Percentiles rank a stretch among this genome's conserved stretches.
These are phyloP conservation scores for Triticum timopheevii DNA, from an alignment of 176 grass and related monocot genomes.

Conservation along the genomic window DNA sequence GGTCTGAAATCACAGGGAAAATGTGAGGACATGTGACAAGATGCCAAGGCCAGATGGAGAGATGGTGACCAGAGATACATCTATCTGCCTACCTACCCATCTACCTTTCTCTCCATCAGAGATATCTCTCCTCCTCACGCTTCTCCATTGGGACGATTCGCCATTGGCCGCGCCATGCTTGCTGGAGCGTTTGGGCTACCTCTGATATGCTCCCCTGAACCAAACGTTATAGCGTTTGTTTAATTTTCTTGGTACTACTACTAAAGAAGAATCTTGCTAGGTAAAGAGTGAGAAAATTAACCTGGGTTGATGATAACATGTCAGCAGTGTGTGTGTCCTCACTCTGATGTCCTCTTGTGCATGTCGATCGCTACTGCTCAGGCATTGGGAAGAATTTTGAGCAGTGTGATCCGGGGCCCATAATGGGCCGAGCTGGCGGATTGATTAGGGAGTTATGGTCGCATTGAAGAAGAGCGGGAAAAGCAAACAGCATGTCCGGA, in stretches of 20 bases:
- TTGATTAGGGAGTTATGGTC: not conserved
- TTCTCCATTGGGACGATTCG: not conserved
- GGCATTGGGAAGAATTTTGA: not conserved
- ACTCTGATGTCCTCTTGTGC: not conserved
- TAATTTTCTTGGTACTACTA: not conserved
- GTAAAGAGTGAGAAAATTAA: not conserved
- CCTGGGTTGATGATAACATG: not conserved
- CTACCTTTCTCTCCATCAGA: not conserved
- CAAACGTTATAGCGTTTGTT: not conserved
- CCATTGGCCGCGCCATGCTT: slow-evolving; percentile 15
- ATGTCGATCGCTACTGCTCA: not conserved
- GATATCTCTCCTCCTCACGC: slow-evolving; percentile 24
- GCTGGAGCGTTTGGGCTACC: slow-evolving; percentile 30
- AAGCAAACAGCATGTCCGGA: not conserved
- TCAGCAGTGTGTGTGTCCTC: not conserved
- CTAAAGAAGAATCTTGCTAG: not conserved
- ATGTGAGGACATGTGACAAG: slow-evolving; percentile 12
- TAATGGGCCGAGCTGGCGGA: not conserved
- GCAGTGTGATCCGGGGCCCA: not conserved
- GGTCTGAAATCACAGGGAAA: not conserved
- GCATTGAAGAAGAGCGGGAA: not conserved
- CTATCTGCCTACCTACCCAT: not conserved
- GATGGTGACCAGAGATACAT: not conserved
- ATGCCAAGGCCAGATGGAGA: slow-evolving; percentile 23
- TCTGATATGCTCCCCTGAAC: not conserved